Evolutionary conservation across 2,329 filamentous ascomycete species (phyloP).

Genomic region (Diaporthe destruens): DNA sequence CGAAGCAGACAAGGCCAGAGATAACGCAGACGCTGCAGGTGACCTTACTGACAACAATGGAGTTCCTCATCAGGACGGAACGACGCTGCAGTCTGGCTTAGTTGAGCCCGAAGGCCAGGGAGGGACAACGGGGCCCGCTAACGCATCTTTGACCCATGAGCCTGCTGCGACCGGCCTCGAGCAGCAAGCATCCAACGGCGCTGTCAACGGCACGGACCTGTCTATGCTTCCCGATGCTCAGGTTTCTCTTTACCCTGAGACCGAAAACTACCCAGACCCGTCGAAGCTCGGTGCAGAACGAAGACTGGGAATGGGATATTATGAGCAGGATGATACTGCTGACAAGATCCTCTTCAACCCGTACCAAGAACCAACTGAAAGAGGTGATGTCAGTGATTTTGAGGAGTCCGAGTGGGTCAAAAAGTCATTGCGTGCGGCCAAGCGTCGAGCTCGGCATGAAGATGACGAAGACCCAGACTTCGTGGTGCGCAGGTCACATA

Average conservation of each 20-base stretch:
- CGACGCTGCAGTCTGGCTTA: constrained; percentile 45
- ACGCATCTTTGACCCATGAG: background rate
- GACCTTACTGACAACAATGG: constrained; percentile 45
- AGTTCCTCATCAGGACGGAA: constrained; percentile 49
- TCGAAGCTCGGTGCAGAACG: constrained; percentile 60
- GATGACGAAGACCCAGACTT: constrained; percentile 68
- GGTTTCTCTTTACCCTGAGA: constrained; percentile 34
- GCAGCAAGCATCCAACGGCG: constrained; percentile 44
- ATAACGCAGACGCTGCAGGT: constrained; percentile 48
- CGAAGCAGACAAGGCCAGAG: constrained; percentile 68
- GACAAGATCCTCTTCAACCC: constrained; percentile 72
- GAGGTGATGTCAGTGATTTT: constrained; percentile 56
- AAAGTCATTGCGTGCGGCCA: constrained; percentile 66
- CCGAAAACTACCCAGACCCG: constrained; percentile 62
- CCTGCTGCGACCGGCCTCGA: constrained; percentile 34
- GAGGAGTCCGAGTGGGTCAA: constrained; percentile 67
- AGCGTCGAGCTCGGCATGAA: constrained; percentile 65
- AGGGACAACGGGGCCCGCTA: constrained; percentile 49
- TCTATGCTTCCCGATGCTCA: constrained; percentile 32
- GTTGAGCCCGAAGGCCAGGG: constrained; percentile 52
- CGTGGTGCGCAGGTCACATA: constrained; percentile 56
- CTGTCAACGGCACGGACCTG: constrained; percentile 47
- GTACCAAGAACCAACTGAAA: constrained; percentile 64
- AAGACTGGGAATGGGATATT: constrained; percentile 71
- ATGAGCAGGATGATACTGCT: constrained; percentile 68